A percentile compares a stretch with the other conserved stretches of the same genome.
These are phyloP conservation scores for Rhizopus microsporus DNA, from an alignment of 371 early-diverging fungal species.

Conservation along the genomic window DNA sequence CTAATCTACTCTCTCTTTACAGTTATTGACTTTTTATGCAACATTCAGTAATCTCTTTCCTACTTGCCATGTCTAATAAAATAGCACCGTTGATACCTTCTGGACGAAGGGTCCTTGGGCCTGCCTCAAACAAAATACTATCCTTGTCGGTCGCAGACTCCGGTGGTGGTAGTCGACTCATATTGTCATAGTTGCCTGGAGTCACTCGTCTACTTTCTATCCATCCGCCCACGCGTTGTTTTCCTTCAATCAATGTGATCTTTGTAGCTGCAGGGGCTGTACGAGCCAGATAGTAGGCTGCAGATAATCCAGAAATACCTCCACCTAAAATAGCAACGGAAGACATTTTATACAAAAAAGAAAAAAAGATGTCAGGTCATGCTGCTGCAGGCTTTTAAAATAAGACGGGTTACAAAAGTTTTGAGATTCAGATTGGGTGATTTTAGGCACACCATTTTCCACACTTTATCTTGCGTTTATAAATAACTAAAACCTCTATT, in stretches of 20 bases:
- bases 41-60: background rate
- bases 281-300: conserved; percentile 80
- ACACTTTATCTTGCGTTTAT: too few species aligned
- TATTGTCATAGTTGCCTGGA: conserved; percentile 23
- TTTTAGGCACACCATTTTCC: too few species aligned
- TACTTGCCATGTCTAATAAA: conserved; percentile 76
- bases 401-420: background rate
- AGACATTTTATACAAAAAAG: conserved; percentile 10
- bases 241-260: conserved; percentile 75
- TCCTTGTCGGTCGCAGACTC: conserved; percentile 8
- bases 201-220: conserved; percentile 63
- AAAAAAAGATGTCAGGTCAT: background rate
- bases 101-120: conserved; percentile 88
- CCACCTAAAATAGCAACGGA: conserved; percentile 79
- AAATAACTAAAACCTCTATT: too few species aligned
- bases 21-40: background rate
- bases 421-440: too few species aligned
- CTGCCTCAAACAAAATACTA: conserved; percentile 75
- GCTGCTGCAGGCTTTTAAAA: background rate
- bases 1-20: conserved; percentile 15
- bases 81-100: conserved; percentile 70
- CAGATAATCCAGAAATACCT: conserved; percentile 89
- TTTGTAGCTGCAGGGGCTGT: conserved; percentile 49
- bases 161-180: background rate
- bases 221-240: conserved; percentile 87